These are phyloP conservation scores for Holtermannia corniformis DNA, from an alignment of 768 basidiomycete genomes.

Conservation along the genomic window DNA sequence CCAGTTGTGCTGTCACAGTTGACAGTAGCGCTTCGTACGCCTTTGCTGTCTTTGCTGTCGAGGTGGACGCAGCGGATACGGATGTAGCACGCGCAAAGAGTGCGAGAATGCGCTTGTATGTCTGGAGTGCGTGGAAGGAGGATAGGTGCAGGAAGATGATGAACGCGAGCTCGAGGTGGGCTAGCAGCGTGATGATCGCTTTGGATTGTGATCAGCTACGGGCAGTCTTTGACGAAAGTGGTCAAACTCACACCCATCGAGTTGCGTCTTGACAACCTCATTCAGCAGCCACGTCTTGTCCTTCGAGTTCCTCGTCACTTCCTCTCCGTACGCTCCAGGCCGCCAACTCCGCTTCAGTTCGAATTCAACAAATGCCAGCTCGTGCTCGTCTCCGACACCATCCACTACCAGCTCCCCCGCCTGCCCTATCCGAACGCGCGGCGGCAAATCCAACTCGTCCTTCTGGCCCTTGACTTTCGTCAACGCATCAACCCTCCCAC, in stretches of 20 bases:
- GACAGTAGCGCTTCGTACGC: constrained; percentile 9
- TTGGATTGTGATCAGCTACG: constrained; percentile 5
- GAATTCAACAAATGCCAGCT: constrained; percentile 34
- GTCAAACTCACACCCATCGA: constrained; percentile 36
- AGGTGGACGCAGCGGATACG: constrained; percentile 9
- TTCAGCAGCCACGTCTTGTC: constrained; percentile 44
- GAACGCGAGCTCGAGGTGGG: constrained; percentile 42
- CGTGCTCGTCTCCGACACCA: constrained; percentile 4
- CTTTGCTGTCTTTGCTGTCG: background rate
- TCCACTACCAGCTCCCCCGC: constrained; percentile 3
- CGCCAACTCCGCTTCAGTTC: constrained; percentile 43
- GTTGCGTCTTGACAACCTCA: constrained; percentile 22
- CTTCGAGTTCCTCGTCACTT: constrained; percentile 37
- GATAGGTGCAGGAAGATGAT: constrained; percentile 41
- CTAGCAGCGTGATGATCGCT: constrained; percentile 35
- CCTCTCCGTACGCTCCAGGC: constrained; percentile 40
- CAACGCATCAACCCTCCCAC: constrained; percentile 35
- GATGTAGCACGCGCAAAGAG: constrained; percentile 35
- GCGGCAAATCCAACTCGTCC: constrained; percentile 13
- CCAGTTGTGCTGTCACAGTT: constrained; percentile 21
- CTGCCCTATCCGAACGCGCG: background rate
- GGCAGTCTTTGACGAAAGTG: background rate
- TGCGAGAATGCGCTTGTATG: constrained; percentile 40
- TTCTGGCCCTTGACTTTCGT: constrained; percentile 29
- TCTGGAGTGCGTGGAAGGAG: constrained; percentile 41